Conservation (phyloP, 139 green algal genomes). For the Penium margaritaceum region DNA sequence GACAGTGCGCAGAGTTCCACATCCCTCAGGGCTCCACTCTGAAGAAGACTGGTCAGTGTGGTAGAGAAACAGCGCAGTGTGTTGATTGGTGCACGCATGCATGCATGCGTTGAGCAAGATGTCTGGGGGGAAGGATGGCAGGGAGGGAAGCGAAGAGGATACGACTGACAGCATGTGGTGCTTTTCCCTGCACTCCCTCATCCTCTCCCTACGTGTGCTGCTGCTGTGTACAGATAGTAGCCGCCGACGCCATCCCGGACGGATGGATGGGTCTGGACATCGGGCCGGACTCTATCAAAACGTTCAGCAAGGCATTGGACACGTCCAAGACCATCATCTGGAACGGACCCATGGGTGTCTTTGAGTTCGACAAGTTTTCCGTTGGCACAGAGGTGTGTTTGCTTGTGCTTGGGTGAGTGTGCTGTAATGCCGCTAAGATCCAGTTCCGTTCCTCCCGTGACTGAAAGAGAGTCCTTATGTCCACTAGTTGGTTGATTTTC, state of each 20-base stretch:
- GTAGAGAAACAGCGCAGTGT: too few species aligned
- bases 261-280: conserved; percentile 98
- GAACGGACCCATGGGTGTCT: conserved; percentile 97
- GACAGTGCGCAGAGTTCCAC: too few species aligned
- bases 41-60: too few species aligned
- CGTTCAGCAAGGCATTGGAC: conserved; percentile 72
- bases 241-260: conserved; percentile 78
- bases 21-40: too few species aligned
- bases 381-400: conserved; percentile 80
- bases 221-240: conserved; percentile 44
- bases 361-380: conserved; percentile 92
- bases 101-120: not conserved
- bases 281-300: conserved; percentile 78
- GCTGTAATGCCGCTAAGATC: not conserved
- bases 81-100: too few species aligned
- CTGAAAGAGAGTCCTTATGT: too few species aligned
- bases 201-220: not conserved
- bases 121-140: too few species aligned
- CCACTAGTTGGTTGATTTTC: too few species aligned
- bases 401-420: not conserved
- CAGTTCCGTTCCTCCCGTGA: too few species aligned
- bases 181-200: too few species aligned
- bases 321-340: conserved; percentile 93
- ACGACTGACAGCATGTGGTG: too few species aligned
- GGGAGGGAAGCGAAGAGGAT: too few species aligned